Base-by-base conservation (phyloP, 768 basidiomycete genomes). In the Obba rivulosa region DNA sequence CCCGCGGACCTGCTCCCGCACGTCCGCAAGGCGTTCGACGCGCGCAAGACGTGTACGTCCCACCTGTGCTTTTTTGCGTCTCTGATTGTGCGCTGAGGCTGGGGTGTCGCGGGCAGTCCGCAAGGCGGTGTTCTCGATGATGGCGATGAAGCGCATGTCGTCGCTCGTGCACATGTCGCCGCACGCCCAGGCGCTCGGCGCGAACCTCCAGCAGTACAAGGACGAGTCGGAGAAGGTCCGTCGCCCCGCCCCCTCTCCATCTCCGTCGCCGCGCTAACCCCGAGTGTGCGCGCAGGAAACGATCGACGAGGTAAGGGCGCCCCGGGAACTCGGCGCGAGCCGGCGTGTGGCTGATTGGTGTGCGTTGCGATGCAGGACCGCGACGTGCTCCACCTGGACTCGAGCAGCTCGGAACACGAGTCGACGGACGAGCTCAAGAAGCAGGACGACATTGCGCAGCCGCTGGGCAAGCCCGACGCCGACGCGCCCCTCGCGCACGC, bases 21-120 rank as follows among this genome's bases (percentile, higher is more conserved):
- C 39, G 86, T 98, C 67, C 89, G 84, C 75, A 88, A 81, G 68
- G 85, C 81, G 24, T 93, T 96, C 70, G 81, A 96, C 62, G 92
- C 91, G 25, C 88, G 79, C 71, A 80, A 78, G 68, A 81, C 89
- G 16, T 95, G 90, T 91, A 60, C 46, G 87, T 75, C 16, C 37
- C 36, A 22, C 3, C 34, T 53, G 16, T 50, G 8, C 21, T 46
- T 31, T 43, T 28, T 9, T 46, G 25, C n/a, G 8, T 42, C 39
- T 20, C 7, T n/a, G 4, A 22, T 13, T 44, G 4, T 37, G 34
- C 13, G 49, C 50, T 57, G 50, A 52, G 22, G 18, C 20, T 3
- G 24, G n/a, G 34, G 4, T 48, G 18, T 13, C 39, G 10, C 25
- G 3, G 46, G 20, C 62, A 92, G 91, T 92, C 90, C 85, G 85